Percentiles rank a stretch among this genome's conserved stretches.
These are phyloP conservation scores for Akanthomyces dipterigenus DNA, from an alignment of 2,329 filamentous ascomycete species.

Conservation along the genomic window DNA sequence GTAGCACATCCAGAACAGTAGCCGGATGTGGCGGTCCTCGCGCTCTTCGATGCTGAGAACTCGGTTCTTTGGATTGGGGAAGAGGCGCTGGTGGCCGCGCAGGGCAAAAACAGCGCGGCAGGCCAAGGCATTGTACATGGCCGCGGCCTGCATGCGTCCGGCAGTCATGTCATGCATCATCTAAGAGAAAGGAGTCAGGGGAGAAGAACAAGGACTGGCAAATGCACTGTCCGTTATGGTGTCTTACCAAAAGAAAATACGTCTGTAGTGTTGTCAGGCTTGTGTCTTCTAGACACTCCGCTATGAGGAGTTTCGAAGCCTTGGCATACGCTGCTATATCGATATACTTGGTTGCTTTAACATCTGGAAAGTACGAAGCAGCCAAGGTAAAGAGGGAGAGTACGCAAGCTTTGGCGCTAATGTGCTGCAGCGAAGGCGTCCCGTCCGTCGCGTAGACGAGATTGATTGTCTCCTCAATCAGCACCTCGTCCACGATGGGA, in stretches of 20 bases:
- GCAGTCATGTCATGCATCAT: constrained; percentile 36
- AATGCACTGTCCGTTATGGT: too few species aligned
- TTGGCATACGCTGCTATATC: constrained; percentile 34
- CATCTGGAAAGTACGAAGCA: constrained; percentile 17
- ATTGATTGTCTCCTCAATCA: constrained; percentile 40
- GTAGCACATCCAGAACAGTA: constrained; percentile 50
- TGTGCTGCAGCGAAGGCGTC: constrained; percentile 18
- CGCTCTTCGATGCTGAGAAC: constrained; percentile 19
- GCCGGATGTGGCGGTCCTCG: constrained; percentile 27
- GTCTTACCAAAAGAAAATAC: constrained; percentile 40
- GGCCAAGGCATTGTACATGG: constrained; percentile 37
- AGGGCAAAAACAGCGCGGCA: constrained; percentile 43
- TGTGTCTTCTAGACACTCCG: constrained; percentile 35
- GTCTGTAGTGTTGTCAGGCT: constrained; percentile 39
- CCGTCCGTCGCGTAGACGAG: constrained; percentile 32
- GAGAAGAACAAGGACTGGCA: not conserved
- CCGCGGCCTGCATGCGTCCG: constrained; percentile 39
- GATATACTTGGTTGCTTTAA: constrained; percentile 17
- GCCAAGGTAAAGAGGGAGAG: constrained; percentile 40
- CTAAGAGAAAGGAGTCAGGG: constrained; percentile 18
- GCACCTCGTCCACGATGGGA: constrained; percentile 38
- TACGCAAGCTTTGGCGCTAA: constrained; percentile 38
- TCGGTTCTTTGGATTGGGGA: constrained; percentile 8
- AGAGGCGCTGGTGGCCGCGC: constrained; percentile 34
- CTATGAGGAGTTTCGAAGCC: constrained; percentile 35